These are phyloP conservation scores for Medicago truncatula DNA, from an alignment of 306 rosid species.

Conservation along the genomic window MtrunA17r5.0-ANR NC_053043.1:24086501-24087000, in stretches of 20 bases:
- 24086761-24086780: slow-evolving; percentile 46
- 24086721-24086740: no score
- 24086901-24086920: slow-evolving; percentile 37
- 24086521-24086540: no score
- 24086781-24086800: not conserved
- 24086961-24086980: slow-evolving; percentile 10
- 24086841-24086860: slow-evolving; percentile 46
- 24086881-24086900: slow-evolving; percentile 36
- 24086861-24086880: slow-evolving; percentile 38
- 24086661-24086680: no score
- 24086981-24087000: slow-evolving; percentile 4
- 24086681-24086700: no score
- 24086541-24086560: no score
- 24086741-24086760: slow-evolving; percentile 48
- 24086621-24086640: no score
- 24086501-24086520: no score
- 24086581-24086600: no score
- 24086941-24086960: slow-evolving; percentile 2
- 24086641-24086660: no score
- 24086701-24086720: no score
- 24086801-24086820: not conserved
- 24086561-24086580: no score
- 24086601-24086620: not conserved
- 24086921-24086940: slow-evolving; percentile 18
- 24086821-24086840: slow-evolving; percentile 38